Base-by-base conservation (phyloP, 371 early-diverging fungal genomes). In the Mucor mucedo region DNA sequence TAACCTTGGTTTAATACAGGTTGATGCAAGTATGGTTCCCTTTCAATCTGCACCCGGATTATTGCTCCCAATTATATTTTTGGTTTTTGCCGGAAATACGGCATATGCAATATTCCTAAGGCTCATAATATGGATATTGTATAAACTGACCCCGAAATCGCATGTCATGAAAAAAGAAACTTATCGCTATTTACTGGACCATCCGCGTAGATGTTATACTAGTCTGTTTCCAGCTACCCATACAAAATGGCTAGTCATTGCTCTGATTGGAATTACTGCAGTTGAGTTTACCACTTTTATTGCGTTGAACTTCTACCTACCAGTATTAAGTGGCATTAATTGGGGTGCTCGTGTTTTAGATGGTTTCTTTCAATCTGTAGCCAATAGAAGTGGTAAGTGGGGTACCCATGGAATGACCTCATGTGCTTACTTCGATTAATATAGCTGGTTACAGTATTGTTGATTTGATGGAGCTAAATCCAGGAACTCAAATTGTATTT, bases 201-300 rank as follows among this genome's bases (percentile, higher is more conserved):
- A 80, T 57, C 81, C 81, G 10, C 78, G 81, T 50, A 58, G 81
- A 13, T 80, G 81, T 54, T 80, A 73, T 45, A 78, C 76, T 2
- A 75, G 70, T 3, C 44, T 80, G 2, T 80, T 80, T 55, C 74
- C 76, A 9, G 47, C 81, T 0, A 63, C 64, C 0, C 78, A 80
- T 28, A 78, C 81, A 7, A 75, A 66, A 71, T 80, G 78, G 78
- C 61, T 80, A 3, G 48, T 80, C 38, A 58, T 71, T 55, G 69
- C 71, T 2, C 42, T 80, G 3, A 35, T 78, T 11, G 44, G 57
- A 13, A 78, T 80, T 45, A 78, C 71, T 9, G 11, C 69, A 2
- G 60, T 67, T 33, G 78, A 80, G 50, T 65, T 78, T 30, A 35
- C 71, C n/a, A 40, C 61, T 9, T 78, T 76, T 49, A 28, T 80